Conservation (phyloP, 179 eudicot genomes). For the Sideroxylon spinosum region DNA sequence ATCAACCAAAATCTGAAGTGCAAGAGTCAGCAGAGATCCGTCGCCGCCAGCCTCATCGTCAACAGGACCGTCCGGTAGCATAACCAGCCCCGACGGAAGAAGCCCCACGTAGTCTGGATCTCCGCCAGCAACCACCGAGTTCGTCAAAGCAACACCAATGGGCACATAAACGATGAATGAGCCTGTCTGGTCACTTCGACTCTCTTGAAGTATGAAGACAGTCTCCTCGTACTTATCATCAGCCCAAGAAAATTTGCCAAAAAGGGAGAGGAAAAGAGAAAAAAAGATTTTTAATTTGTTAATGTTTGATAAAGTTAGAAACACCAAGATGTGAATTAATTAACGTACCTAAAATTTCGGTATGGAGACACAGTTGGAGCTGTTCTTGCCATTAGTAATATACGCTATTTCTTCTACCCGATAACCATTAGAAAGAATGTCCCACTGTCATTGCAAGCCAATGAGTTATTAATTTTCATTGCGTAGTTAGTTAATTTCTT, state of each 20-base stretch:
- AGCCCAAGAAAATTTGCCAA: constrained; percentile 16
- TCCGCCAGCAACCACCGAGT: constrained; percentile 38
- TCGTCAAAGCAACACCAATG: constrained; percentile 33
- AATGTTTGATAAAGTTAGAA: not conserved
- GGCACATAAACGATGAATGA: constrained; percentile 45
- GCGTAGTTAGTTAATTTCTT: too few species aligned
- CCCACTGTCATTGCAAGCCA: too few species aligned
- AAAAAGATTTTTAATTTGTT: not conserved
- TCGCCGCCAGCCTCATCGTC: constrained; percentile 18
- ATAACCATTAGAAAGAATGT: constrained; percentile 46
- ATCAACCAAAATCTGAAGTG: constrained; percentile 69
- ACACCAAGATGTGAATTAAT: not conserved
- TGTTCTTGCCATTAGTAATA: constrained; percentile 40
- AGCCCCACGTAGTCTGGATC: constrained; percentile 47
- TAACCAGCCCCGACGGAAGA: constrained; percentile 54
- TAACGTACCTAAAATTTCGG: constrained; percentile 34
- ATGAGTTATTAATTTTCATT: too few species aligned
- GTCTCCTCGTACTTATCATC: constrained; percentile 39
- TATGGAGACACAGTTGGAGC: constrained; percentile 43
- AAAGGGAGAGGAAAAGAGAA: not conserved
- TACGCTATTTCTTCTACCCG: constrained; percentile 45
- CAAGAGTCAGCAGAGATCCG: constrained; percentile 66
- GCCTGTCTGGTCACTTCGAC: constrained; percentile 35
- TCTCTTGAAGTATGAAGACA: constrained; percentile 51
- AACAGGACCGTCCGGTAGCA: constrained; percentile 43